Percentiles rank a stretch among this genome's conserved stretches.
phyloP scores from a whole-genome alignment of 768 basidiomycete genomes.

The Rhodotorula babjevae region DNA sequence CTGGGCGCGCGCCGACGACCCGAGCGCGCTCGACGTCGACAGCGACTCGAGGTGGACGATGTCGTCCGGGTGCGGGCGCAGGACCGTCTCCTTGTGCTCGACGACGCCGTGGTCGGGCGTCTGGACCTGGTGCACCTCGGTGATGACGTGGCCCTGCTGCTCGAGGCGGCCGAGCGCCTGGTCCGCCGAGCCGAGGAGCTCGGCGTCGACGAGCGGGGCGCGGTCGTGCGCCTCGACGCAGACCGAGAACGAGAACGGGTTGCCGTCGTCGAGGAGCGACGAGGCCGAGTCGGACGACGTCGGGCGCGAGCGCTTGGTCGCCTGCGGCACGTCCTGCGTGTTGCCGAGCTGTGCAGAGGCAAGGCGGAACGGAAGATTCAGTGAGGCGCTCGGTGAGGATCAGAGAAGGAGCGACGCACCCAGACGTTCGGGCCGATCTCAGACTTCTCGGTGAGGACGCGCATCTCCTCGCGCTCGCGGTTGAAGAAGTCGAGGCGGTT shows the following conservation, averaged over 20 bases:
- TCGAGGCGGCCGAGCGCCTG: constrained; percentile 19
- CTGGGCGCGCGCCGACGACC: constrained; percentile 6
- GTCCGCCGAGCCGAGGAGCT: constrained; percentile 7
- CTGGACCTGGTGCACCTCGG: constrained; percentile 21
- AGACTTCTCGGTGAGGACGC: constrained; percentile 72
- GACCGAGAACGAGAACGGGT: constrained; percentile 66
- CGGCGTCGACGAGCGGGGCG: constrained; percentile 49
- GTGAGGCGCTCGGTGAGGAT: background rate
- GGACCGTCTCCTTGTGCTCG: constrained; percentile 17
- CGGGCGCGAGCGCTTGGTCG: constrained; percentile 5
- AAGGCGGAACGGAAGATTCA: too few relatives aligned
- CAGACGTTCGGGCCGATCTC: constrained; percentile 57
- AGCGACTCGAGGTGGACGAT: constrained; percentile 43
- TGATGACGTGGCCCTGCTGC: constrained; percentile 25
- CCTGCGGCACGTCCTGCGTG: constrained; percentile 68
- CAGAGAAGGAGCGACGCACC: constrained; percentile 34
- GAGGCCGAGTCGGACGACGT: constrained; percentile 43
- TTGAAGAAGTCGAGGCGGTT: constrained; percentile 65
- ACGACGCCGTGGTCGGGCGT: constrained; percentile 1
- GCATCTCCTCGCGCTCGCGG: constrained; percentile 84
- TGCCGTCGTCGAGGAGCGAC: constrained; percentile 49
- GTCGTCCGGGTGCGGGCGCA: constrained; percentile 32
- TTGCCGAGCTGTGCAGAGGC: constrained; percentile 61
- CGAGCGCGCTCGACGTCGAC: constrained; percentile 30
- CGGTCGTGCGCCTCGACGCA: constrained; percentile 83